phyloP scores from a whole-genome alignment of 106 monocot species.

The Hemerocallis citrina region DNA sequence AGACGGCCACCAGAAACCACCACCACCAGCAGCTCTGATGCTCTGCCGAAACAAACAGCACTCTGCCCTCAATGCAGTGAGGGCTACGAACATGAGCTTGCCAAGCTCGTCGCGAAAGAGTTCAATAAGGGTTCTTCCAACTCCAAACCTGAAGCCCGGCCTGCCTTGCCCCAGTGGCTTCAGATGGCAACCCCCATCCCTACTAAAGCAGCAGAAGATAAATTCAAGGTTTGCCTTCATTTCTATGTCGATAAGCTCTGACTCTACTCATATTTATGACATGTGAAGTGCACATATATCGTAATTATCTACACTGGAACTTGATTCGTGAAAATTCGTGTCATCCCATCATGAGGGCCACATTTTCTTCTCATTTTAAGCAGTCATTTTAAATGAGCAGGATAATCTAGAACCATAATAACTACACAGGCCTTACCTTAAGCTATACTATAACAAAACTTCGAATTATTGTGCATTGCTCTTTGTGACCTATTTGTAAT shows the following conservation, averaged over 20 bases:
- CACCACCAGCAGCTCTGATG: not conserved
- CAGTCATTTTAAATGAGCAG: no score
- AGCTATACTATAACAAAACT: no score
- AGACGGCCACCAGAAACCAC: slow-evolving; percentile 1
- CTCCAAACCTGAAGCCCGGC: slow-evolving; percentile 7
- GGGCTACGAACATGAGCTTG: slow-evolving; percentile 52
- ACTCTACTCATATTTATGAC: no score
- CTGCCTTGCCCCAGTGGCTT: slow-evolving; percentile 69
- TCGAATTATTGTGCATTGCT: not conserved
- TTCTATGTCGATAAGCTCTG: not conserved
- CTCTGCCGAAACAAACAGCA: not conserved
- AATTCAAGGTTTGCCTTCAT: slow-evolving; percentile 27
- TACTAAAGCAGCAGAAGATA: slow-evolving; percentile 1
- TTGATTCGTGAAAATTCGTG: no score
- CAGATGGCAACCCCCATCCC: slow-evolving; percentile 35
- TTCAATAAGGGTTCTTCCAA: slow-evolving; percentile 39
- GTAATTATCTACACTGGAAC: no score
- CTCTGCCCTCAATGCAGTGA: slow-evolving; percentile 46
- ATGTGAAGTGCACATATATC: no score
- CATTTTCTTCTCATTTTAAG: no score
- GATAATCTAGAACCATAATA: no score
- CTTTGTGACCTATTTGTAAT: not conserved
- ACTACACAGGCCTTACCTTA: no score
- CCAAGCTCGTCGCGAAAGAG: slow-evolving; percentile 41
- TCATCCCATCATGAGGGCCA: no score